Evolutionary conservation across 306 rosid genomes (phyloP).

Genomic region (Cicer pinnatifidum): DNA sequence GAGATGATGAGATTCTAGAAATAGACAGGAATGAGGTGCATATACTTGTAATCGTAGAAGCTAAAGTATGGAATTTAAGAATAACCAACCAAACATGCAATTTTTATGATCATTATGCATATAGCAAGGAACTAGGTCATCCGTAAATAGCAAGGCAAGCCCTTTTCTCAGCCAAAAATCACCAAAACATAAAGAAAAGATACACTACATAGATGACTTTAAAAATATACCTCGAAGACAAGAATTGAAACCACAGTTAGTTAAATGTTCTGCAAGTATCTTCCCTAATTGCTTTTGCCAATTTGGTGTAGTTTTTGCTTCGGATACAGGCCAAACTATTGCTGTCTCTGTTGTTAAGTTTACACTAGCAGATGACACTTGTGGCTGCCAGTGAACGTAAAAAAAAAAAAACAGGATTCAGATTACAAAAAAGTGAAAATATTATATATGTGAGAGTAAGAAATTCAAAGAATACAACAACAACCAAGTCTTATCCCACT

Average conservation of each 20-base stretch:
- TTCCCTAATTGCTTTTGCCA: slow-evolving; percentile 88
- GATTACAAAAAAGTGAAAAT: slow-evolving; percentile 20
- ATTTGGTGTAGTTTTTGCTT: slow-evolving; percentile 69
- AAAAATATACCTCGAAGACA: slow-evolving; percentile 74
- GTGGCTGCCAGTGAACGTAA: slow-evolving; percentile 64
- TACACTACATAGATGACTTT: slow-evolving; percentile 6
- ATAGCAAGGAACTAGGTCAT: neutral
- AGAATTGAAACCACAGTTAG: slow-evolving; percentile 82
- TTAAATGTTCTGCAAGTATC: slow-evolving; percentile 90
- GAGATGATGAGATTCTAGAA: slow-evolving; percentile 30
- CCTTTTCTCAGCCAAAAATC: slow-evolving; percentile 15
- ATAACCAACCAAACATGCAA: slow-evolving; percentile 32
- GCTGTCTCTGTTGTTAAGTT: slow-evolving; percentile 96
- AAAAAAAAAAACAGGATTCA: slow-evolving; percentile 39
- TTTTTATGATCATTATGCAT: slow-evolving; percentile 29
- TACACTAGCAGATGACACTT: slow-evolving; percentile 88
- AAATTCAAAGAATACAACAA: no score
- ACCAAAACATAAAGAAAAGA: neutral
- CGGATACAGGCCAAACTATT: slow-evolving; percentile 89
- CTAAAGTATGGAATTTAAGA: slow-evolving; percentile 36
- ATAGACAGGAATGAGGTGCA: slow-evolving; percentile 18
- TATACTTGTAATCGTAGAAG: neutral
- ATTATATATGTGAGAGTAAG: neutral
- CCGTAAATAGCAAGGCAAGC: slow-evolving; percentile 13
- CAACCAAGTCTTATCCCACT: no score